Base-by-base conservation (phyloP, 495 filamentous ascomycete species). In the Chlorociboria aeruginascens region DNA sequence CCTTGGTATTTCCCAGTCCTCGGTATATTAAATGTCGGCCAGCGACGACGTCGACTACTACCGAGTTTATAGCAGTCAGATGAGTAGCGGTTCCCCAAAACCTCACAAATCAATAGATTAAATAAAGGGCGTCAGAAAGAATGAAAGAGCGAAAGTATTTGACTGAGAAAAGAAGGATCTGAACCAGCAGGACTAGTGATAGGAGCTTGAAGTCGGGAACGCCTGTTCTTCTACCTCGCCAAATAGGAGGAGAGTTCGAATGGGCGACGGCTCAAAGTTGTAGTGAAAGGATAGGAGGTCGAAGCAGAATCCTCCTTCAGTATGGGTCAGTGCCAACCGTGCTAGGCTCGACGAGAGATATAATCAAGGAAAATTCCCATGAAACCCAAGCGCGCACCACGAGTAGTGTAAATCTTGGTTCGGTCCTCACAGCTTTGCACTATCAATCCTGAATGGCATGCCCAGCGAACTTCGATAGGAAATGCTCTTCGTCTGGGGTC, bases 161-260 rank as follows among this genome's bases (percentile, higher is more conserved):
- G 50, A 65, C n/a, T 7, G 57, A 61, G 50, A 70, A 73, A 71
- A 66, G 66, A 73, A 65, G 57, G 68, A 65, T 73, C 73, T 76
- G 73, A 76, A 63, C 73, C 73, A 76, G 73, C 73, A 76, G 73
- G 61, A 65, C 57, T 59, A 25, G 50, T 55, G 51, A 55, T 62
- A 71, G 62, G 43, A 53, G 63, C 67, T 59, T 61, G 59, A 63
- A 58, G 57, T 60, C 47, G 61, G 57, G 64, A 66, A 58, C 57
- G 63, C 63, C 53, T 56, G 37, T 53, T 48, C 20, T 52, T 50
- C 51, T 49, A 54, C 40, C 40, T 52, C 46, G 41, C 51, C 49
- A 35, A 29, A 16, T 32, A 32, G 42, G 30, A 32, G 48, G 6
- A 44, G 40, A 37, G 45, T 40, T 38, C 12, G 37, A 28, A 45